Percentiles rank a stretch among this genome's conserved stretches.
Evolutionary conservation across 441 rosid species (phyloP).

Genomic region (Omphalea diandra): DNA sequence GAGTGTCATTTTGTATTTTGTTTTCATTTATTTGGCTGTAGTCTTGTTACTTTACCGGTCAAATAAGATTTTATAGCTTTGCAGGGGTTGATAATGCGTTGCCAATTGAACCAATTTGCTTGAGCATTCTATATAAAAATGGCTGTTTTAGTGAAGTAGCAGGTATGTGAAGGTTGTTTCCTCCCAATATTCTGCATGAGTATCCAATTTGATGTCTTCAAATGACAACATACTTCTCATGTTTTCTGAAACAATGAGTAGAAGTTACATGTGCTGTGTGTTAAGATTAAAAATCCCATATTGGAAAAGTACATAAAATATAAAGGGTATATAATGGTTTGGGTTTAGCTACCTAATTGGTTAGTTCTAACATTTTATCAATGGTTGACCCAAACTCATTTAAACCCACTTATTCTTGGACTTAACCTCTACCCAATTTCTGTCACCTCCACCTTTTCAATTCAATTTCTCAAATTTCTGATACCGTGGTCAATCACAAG

Average conservation of each 20-base stretch:
- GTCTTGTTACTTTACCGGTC: background rate
- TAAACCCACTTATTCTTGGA: too few relatives aligned
- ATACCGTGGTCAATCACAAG: too few relatives aligned
- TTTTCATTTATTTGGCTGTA: background rate
- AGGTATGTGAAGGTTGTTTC: constrained; percentile 20
- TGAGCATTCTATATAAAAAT: constrained; percentile 20
- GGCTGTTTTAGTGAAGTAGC: constrained; percentile 23
- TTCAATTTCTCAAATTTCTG: too few relatives aligned
- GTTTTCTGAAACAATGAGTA: too few relatives aligned
- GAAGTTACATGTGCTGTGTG: background rate
- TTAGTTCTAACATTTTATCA: too few relatives aligned
- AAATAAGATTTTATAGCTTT: background rate
- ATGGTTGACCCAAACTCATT: too few relatives aligned
- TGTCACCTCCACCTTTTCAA: too few relatives aligned
- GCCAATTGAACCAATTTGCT: constrained; percentile 34
- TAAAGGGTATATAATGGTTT: too few relatives aligned
- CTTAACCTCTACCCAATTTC: too few relatives aligned
- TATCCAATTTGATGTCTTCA: background rate
- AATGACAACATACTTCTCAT: background rate
- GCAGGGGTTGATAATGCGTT: constrained; percentile 35
- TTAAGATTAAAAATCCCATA: too few relatives aligned
- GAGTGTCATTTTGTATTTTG: background rate
- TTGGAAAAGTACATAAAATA: too few relatives aligned
- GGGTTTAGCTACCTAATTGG: too few relatives aligned
- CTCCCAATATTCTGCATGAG: background rate